Evolutionary conservation across 2,329 filamentous ascomycete genomes (phyloP), one percentile per base, ranked within the genome.

Genomic region (Hypoxylon sp.): DNA sequence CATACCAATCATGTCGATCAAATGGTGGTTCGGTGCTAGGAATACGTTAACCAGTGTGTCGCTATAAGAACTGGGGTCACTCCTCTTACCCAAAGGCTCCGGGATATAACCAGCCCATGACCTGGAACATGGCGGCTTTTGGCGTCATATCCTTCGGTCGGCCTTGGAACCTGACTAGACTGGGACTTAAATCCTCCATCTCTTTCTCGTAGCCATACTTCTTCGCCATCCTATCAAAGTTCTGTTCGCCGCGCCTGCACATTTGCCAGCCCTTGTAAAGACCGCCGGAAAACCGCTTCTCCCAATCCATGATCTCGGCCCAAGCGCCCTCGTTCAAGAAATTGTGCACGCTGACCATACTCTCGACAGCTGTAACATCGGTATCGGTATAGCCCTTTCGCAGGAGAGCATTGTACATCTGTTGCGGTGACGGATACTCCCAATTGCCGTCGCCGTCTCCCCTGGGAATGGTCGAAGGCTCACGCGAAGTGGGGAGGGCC

Each of bases 351-450:
- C 93, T 91, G 5, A 99, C 95, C 95, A 99, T 99, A 74, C 90
- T 89, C 79, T 97, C 94, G 13, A 99, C 94, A 3, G 94, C 93
- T 19, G 94, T 95, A 56, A 93, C 87, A 58, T 97, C 94, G 0
- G 95, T 98, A 76, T 98, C 94, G 0, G 91, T 93, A 79, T 97
- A 95, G 61, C 95, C 95, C 79, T 99, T 99, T 68, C 95, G 90
- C 65, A 98, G 82, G 80, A 99, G 90, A 6, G 95, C 95, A 74
- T 99, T 98, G 84, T 98, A 99, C 95, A 99, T 99, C 79, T 99
- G 95, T 81, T 99, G 95, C 0, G 95, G 94, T 0, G 93, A 97
- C 0, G 95, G 95, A 76, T 99, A 99, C 79, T 98, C 95, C 95
- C 95, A 99, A 73, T 92, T 96, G 48, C 89, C 87, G 54, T 89